Evolutionary conservation across 139 green algal species (phyloP), one percentile per base, ranked within the genome.

Genomic region (Deuterostichococcus epilithicus): DNA sequence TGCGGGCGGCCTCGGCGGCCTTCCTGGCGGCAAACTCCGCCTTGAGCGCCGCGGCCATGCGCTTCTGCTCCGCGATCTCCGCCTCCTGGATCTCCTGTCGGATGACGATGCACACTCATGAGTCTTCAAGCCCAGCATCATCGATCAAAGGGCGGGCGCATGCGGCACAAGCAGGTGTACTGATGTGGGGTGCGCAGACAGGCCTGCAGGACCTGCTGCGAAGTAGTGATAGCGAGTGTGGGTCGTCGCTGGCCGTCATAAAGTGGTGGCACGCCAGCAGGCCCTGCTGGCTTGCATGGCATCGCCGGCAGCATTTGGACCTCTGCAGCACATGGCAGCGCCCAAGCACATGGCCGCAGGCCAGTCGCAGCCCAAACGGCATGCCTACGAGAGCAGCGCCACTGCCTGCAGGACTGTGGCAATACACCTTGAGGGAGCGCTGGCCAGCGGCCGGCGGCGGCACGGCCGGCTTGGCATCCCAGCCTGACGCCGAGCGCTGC

Each of bases 11-110:
- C 30, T 58, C 58, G 47, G 76, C 71, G 25, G 69, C 71, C 71
- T 60, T 28, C 77, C 73, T 69, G 70, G 59, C 35, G n/a, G 36
- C n/a, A 44, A 72, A 37, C 52, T 58, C 34, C 4, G 36, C 70
- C 52, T 71, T 66, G 33, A 32, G 68, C 76, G 42, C 42, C 70
- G 39, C 73, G 44, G 58, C 77, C 66, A 65, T 68, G 58, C 75
- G 58, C 30, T 33, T 32, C 42, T 72, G 76, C 23, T 47, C 52
- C 30, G 45, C 73, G 72, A 83, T 73, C 71, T 90, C 85, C 37
- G 82, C n/a, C 65, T 85, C 68, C 71, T 90, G 85, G 22, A 90
- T 88, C 36, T 90, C 80, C n/a, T 68, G 39, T 60, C 88, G 60
- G n/a, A n/a, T n/a, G n/a, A n/a, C 18, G 85, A 85, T 38, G 15